Evolutionary conservation across 139 green algal genomes (phyloP), one percentile per base, ranked within the genome.

Genomic region (Nannochloris sp.): DNA sequence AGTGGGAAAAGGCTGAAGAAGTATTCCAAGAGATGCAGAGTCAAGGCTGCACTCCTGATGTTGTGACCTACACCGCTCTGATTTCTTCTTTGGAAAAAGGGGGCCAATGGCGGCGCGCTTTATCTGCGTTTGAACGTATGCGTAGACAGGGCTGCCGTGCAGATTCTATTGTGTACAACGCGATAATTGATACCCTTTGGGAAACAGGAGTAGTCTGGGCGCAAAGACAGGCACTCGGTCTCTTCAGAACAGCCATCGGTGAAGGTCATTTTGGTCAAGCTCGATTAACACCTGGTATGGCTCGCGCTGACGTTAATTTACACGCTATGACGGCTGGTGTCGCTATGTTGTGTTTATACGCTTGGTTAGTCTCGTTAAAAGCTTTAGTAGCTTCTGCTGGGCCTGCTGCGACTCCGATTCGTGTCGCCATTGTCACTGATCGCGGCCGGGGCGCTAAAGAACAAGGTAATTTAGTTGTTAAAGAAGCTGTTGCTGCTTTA

Each of bases 391-490:
- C 25, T 12, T 29, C 25, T 24, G 10, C 48, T 55, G 59, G 42
- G 10, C 23, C 56, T 25, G 61, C 29, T 9, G 36, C 60, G 31
- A 38, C 73, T 60, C 76, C 72, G 1, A 27, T 56, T 24, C 34
- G 34, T 14, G 45, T 83, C 33, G 61, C 33, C 42, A 67, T 83
- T 12, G 72, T 83, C 25, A 77, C 67, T 19, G 76, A 83, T 70
- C 59, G 64, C 23, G 72, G 75, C n/a, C 78, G 78, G 48, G 64
- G 57, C 31, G 80, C 70, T 65, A 78, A 74, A 53, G 87, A 94
- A 75, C 84, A 91, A 71, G 87, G 84, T 60, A 94, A 94, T 77
- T 81, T 89, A 68, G 86, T 91, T 51, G 86, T 95, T 38, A 93
- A 92, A 80, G 87, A 92, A 66, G 87, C 87, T 10, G 78, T 93